Conservation (phyloP, 768 basidiomycete genomes). For the Russula olivacea region DNA sequence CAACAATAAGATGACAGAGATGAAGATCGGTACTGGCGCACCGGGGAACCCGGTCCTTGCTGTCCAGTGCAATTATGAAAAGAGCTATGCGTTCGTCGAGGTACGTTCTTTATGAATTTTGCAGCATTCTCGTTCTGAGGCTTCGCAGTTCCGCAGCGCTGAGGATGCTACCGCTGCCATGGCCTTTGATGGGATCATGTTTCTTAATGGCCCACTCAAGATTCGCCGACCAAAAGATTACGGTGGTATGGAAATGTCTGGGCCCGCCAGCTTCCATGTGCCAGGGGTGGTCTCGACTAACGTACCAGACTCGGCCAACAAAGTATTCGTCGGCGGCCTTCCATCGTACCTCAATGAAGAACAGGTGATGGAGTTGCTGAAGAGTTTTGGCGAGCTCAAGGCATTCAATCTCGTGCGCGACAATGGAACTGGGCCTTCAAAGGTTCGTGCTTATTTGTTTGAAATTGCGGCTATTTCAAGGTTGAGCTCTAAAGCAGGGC, state of each 20-base stretch:
- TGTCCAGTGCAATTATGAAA: constrained; percentile 96
- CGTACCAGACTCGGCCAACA: constrained; percentile 96
- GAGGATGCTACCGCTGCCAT: constrained; percentile 96
- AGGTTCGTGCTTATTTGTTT: constrained; percentile 44
- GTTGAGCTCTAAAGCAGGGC: constrained; percentile 48
- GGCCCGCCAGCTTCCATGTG: constrained; percentile 62
- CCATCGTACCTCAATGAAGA: constrained; percentile 96
- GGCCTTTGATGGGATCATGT: constrained; percentile 96
- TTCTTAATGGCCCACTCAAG: constrained; percentile 91
- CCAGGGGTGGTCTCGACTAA: constrained; percentile 96
- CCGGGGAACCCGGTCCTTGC: constrained; percentile 88
- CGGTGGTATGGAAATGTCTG: constrained; percentile 58
- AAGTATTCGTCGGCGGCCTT: constrained; percentile 94
- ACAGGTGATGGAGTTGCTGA: constrained; percentile 95
- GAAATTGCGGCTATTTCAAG: not conserved
- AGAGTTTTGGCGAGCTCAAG: constrained; percentile 95
- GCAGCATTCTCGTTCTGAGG: constrained; percentile 10
- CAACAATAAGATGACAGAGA: constrained; percentile 93
- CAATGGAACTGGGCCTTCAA: constrained; percentile 80
- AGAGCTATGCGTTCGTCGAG: constrained; percentile 98
- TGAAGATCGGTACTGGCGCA: constrained; percentile 76
- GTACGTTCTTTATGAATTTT: constrained; percentile 39
- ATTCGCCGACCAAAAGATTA: constrained; percentile 98
- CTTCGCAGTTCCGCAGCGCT: constrained; percentile 83
- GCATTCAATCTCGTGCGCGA: constrained; percentile 98